Percentiles rank a stretch among this genome's conserved stretches.
Conservation (phyloP, 352 stramenopile species). For the Globisporangium cylindrosporum region DNA sequence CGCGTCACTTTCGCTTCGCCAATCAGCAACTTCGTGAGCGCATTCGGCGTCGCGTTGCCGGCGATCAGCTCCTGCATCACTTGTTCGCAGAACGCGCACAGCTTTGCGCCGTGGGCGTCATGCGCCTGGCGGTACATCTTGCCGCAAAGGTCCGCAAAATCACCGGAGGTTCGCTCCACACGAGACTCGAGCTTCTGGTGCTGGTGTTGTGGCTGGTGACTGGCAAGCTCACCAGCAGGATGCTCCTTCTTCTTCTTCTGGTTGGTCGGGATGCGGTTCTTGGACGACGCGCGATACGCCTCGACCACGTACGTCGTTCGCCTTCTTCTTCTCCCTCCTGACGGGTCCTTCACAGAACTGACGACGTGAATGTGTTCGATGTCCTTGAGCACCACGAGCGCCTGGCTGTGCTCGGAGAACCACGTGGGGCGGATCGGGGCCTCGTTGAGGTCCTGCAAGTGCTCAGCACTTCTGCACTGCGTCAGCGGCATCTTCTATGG, state of each 20-base stretch:
- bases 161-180: neutral
- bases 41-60: neutral
- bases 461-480: neutral
- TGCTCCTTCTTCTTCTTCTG: neutral
- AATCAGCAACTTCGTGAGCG: neutral
- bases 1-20: neutral
- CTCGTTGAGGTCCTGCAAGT: neutral
- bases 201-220: neutral
- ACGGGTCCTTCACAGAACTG: neutral
- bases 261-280: constrained; percentile 7
- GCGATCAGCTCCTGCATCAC: neutral
- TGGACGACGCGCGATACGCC: neutral
- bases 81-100: neutral
- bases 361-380: neutral
- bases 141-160: neutral
- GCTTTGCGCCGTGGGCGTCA: neutral
- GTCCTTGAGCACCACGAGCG: constrained; percentile 4
- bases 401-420: constrained; percentile 1
- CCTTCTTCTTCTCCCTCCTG: neutral
- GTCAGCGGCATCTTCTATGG: neutral
- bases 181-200: neutral
- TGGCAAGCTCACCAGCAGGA: neutral
- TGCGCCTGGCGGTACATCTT: neutral
- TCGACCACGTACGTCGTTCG: neutral
- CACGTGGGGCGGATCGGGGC: neutral